A percentile compares a stretch with the other conserved stretches of the same genome.
phyloP scores from a whole-genome alignment of 2,329 filamentous ascomycete species.

The Pezicula carpinea region DNA sequence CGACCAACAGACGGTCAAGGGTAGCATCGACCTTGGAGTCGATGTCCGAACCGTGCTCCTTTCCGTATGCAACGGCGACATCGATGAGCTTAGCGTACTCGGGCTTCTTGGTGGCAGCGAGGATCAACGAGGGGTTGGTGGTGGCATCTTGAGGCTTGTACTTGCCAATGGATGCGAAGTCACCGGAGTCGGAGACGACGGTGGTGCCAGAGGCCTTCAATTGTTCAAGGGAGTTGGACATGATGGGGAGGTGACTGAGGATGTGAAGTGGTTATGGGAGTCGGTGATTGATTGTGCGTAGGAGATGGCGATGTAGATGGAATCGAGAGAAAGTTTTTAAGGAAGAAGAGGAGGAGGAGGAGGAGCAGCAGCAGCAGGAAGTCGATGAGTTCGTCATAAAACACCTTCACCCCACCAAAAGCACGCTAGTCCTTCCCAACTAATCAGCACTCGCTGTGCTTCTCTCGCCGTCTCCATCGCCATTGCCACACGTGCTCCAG shows the following conservation, averaged over 20 bases:
- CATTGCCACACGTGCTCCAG: too few species aligned
- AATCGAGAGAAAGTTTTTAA: not conserved
- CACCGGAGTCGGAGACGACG: conserved; percentile 96
- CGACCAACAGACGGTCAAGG: conserved; percentile 89
- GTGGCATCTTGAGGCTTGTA: conserved; percentile 99
- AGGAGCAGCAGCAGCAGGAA: not conserved
- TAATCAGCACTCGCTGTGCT: too few species aligned
- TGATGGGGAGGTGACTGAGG: conserved; percentile 33
- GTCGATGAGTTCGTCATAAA: too few species aligned
- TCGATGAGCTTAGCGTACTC: conserved; percentile 95
- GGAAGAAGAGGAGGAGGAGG: not conserved
- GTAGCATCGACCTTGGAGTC: conserved; percentile 85
- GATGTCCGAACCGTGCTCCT: conserved; percentile 62
- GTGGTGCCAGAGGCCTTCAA: conserved; percentile 95
- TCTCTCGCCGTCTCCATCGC: too few species aligned
- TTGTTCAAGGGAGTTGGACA: conserved; percentile 91
- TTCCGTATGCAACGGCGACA: conserved; percentile 77
- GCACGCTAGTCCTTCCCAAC: too few species aligned
- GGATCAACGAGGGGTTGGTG: conserved; percentile 98
- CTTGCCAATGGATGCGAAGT: conserved; percentile 77
- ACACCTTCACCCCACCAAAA: too few species aligned
- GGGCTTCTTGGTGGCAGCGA: conserved; percentile 95
- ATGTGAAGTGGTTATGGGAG: not conserved
- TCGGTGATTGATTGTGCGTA: not conserved
- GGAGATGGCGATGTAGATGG: not conserved